These are phyloP conservation scores for Narthecium ossifragum DNA, from an alignment of 106 monocot genomes.

Conservation along the genomic window DNA sequence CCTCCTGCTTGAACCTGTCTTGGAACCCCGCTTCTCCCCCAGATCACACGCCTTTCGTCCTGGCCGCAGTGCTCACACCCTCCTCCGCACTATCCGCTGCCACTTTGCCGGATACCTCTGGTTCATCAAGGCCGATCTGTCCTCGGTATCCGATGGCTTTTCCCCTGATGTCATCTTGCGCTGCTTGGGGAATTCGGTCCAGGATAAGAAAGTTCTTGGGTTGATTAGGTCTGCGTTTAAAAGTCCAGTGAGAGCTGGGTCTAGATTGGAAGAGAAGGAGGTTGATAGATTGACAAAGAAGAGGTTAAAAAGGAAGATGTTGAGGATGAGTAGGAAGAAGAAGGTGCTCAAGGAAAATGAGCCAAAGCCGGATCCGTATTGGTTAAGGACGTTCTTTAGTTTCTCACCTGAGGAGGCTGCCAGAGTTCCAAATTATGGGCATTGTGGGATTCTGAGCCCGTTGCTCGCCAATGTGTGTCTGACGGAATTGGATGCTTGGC, in stretches of 20 bases:
- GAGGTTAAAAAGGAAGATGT: conserved; percentile 73
- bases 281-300: conserved; percentile 44
- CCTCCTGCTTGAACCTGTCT: conserved; percentile 67
- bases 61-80: conserved; percentile 69
- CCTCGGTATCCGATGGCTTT: conserved; percentile 29
- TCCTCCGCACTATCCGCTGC: conserved; percentile 67
- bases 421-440: conserved; percentile 47
- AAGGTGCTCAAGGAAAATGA: conserved; percentile 79
- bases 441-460: conserved; percentile 89
- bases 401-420: conserved; percentile 70
- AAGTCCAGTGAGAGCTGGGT: conserved; percentile 20
- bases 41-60: conserved; percentile 82
- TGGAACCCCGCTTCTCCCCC: conserved; percentile 71
- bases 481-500: conserved; percentile 69
- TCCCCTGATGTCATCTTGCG: conserved; percentile 28
- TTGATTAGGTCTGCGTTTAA: conserved; percentile 55
- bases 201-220: conserved; percentile 48
- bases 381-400: conserved; percentile 75
- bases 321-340: conserved; percentile 73
- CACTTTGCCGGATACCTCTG: conserved; percentile 82
- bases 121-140: conserved; percentile 73
- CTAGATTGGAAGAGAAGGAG: conserved; percentile 2
- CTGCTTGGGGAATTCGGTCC: conserved; percentile 43
- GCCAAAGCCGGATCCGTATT: conserved; percentile 95
- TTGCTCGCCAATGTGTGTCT: conserved; percentile 73